Conservation (phyloP, 129 eudicot species). For the Escallonia rubra region DNA sequence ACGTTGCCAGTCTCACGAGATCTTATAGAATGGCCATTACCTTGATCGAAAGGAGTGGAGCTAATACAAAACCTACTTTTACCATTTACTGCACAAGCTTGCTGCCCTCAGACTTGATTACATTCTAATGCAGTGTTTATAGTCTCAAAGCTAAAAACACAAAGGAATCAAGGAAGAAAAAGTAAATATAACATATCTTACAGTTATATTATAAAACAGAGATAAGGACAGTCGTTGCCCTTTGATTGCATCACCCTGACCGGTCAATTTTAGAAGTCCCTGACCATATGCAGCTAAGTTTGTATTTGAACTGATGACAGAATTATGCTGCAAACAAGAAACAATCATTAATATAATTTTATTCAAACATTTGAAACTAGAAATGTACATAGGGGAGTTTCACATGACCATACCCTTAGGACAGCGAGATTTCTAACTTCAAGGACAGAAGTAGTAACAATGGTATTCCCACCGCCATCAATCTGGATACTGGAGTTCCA, state of each 20-base stretch:
- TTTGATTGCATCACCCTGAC: slow-evolving; percentile 89
- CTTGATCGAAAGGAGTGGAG: background rate
- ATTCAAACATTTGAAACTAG: background rate
- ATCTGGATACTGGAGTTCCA: slow-evolving; percentile 76
- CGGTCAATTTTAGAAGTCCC: slow-evolving; percentile 73
- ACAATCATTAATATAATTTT: slow-evolving; percentile 3
- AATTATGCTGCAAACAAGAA: slow-evolving; percentile 55
- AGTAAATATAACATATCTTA: slow-evolving; percentile 26
- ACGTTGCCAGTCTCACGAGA: no score
- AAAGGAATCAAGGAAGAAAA: background rate
- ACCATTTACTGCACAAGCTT: background rate
- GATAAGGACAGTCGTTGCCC: slow-evolving; percentile 83
- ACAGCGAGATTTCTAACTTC: slow-evolving; percentile 93
- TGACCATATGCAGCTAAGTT: slow-evolving; percentile 94
- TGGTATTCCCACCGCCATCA: slow-evolving; percentile 75
- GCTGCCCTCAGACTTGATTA: background rate
- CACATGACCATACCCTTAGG: slow-evolving; percentile 51
- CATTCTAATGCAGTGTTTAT: background rate
- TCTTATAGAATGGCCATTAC: no score
- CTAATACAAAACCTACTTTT: background rate
- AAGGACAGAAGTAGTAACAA: slow-evolving; percentile 74
- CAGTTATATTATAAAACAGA: slow-evolving; percentile 78
- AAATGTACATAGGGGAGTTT: background rate
- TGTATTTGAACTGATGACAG: slow-evolving; percentile 74
- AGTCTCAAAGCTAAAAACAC: background rate